These are phyloP conservation scores for Cryphonectria parasitica DNA, from an alignment of 2,329 filamentous ascomycete species.

Conservation along the genomic window DNA sequence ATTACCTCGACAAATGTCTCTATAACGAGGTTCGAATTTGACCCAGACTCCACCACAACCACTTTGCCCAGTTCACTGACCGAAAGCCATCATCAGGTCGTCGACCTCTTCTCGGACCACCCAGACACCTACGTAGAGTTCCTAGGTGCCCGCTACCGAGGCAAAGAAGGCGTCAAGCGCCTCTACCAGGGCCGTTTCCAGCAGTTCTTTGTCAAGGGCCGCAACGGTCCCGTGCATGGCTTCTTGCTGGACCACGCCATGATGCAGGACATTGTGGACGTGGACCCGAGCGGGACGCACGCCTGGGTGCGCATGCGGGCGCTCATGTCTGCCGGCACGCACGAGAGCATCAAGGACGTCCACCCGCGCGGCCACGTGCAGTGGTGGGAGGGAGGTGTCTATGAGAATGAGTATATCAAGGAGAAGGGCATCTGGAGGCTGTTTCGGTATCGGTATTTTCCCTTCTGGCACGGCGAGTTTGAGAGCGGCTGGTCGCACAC, in stretches of 20 bases:
- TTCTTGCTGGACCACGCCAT: constrained; percentile 62
- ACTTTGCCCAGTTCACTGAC: not conserved
- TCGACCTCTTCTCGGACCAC: constrained; percentile 55
- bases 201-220: constrained; percentile 53
- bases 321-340: constrained; percentile 59
- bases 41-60: not conserved
- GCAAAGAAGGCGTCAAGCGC: constrained; percentile 53
- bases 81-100: constrained; percentile 40
- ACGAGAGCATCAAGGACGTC: constrained; percentile 52
- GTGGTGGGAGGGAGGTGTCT: constrained; percentile 63
- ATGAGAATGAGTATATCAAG: constrained; percentile 64
- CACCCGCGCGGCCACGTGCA: constrained; percentile 57
- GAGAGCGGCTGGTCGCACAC: constrained; percentile 59
- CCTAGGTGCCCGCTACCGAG: constrained; percentile 56
- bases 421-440: constrained; percentile 59
- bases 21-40: constrained; percentile 52
- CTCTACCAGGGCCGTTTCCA: constrained; percentile 59
- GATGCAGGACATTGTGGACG: constrained; percentile 60
- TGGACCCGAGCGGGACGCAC: constrained; percentile 49
- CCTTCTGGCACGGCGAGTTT: constrained; percentile 59
- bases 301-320: constrained; percentile 57
- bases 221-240: constrained; percentile 59
- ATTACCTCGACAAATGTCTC: constrained; percentile 63
- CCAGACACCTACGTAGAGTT: constrained; percentile 60
- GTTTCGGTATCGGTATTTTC: constrained; percentile 58